phyloP scores from a whole-genome alignment of 352 stramenopile species.

The Pseudoperonospora humuli region DNA sequence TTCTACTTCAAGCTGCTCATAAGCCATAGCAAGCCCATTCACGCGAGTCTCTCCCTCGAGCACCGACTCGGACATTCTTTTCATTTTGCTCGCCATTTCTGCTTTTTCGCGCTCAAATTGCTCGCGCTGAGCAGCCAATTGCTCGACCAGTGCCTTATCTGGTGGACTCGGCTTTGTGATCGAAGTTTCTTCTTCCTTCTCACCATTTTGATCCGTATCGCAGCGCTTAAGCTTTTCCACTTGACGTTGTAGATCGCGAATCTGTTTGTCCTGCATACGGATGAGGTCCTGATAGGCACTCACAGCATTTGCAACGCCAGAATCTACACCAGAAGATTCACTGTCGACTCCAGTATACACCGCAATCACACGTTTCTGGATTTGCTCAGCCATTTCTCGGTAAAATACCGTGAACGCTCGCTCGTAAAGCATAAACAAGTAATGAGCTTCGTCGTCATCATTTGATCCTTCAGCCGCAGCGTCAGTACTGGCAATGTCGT shows the following conservation, averaged over 20 bases:
- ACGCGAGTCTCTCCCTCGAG: slow-evolving; percentile 34
- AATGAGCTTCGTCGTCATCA: slow-evolving; percentile 20
- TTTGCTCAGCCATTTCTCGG: slow-evolving; percentile 40
- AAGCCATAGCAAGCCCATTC: slow-evolving; percentile 38
- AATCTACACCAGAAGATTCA: slow-evolving; percentile 8
- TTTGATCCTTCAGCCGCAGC: neutral
- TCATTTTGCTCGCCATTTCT: slow-evolving; percentile 25
- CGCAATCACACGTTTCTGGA: slow-evolving; percentile 55
- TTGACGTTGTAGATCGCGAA: slow-evolving; percentile 44
- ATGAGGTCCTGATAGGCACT: slow-evolving; percentile 73
- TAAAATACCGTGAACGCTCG: slow-evolving; percentile 45
- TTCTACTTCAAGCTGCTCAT: slow-evolving; percentile 45
- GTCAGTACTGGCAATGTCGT: slow-evolving; percentile 18
- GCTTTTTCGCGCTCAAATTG: slow-evolving; percentile 30
- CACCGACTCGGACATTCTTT: slow-evolving; percentile 18
- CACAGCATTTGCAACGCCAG: slow-evolving; percentile 20
- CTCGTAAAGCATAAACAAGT: slow-evolving; percentile 67
- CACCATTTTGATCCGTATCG: neutral
- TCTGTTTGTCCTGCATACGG: slow-evolving; percentile 70
- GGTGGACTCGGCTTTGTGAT: neutral
- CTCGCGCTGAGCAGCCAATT: slow-evolving; percentile 10
- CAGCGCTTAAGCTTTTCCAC: slow-evolving; percentile 15
- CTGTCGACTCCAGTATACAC: slow-evolving; percentile 44
- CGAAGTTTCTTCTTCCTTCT: neutral
- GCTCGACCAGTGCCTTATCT: slow-evolving; percentile 5